Base-by-base conservation (phyloP, 768 basidiomycete species). In the Pleurotus ostreatus region DNA sequence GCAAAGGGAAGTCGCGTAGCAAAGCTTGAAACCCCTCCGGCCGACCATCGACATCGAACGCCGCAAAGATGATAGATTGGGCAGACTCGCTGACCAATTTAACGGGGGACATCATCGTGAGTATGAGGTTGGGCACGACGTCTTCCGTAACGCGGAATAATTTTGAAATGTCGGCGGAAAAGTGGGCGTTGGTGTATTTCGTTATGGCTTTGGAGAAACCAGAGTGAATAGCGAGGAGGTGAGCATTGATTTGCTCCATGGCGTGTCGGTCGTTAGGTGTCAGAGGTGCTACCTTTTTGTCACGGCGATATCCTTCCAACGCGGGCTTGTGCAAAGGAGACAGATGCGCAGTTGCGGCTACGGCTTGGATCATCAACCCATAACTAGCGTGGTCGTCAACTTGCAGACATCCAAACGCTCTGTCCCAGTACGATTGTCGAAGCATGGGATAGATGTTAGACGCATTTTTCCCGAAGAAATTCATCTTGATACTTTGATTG, bases 21-120 rank as follows among this genome's bases (percentile, higher is more conserved):
- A 98, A 72, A 12, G 82, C 84, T 6, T 89, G 84, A 65, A 97
- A 88, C 66, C 92, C 95, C 60, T 97, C 95, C 39, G 83, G 77
- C 44, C 97, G 89, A 23, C 83, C 85, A 63, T 95, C 92, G n/a
- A 86, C 90, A 61, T 96, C 90, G 63, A 89, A 95, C 0, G 93
- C 89, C 54, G 92, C 81, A 9, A 88, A 88, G 23, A 92, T 79
- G n/a, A 98, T 68, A 16, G 81, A 81, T 66, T 94, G 89, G 1
- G 87, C 89, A 9, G 88, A 84, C 44, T 78, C 74, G 62, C 90
- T 89, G 13, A 95, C 71, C 12, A 83, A 80, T 16, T 86, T 85
- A 26, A 86, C 77, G 0, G 96, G 94, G 16, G 94, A 98, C 30
- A 98, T 73, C 67, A 96, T 81, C 39, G 39, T 53, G 37, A 96